phyloP scores from a whole-genome alignment of 148 eudicot genomes.

The Vaccinium vitisidaea region DNA sequence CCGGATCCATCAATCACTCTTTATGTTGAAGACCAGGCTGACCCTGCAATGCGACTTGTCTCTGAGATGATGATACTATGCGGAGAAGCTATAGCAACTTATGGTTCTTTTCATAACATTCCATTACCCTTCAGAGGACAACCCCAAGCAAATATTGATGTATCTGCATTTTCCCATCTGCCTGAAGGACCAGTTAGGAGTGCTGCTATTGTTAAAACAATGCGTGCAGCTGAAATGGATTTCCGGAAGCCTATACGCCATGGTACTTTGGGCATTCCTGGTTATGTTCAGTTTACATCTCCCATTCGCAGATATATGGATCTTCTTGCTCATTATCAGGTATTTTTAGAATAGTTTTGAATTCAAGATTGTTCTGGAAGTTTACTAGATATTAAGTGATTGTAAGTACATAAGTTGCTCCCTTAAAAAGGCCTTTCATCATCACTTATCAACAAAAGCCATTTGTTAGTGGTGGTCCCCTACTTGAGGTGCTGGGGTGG shows the following conservation, averaged over 20 bases:
- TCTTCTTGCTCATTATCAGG: constrained; percentile 99
- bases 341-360: constrained; percentile 20
- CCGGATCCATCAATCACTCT: constrained; percentile 85
- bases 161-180: constrained; percentile 83
- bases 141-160: constrained; percentile 76
- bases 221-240: constrained; percentile 97
- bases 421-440: not conserved
- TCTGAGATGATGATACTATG: constrained; percentile 99
- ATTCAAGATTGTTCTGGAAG: not conserved
- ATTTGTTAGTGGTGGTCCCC: not conserved
- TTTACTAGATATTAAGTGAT: not conserved
- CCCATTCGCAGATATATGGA: constrained; percentile 98
- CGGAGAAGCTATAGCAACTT: constrained; percentile 91
- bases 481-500: not conserved
- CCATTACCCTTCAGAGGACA: constrained; percentile 89
- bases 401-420: not conserved
- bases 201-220: constrained; percentile 65
- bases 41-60: constrained; percentile 92
- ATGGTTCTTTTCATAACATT: constrained; percentile 69
- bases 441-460: not conserved
- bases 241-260: constrained; percentile 89
- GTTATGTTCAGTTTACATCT: constrained; percentile 98
- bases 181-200: constrained; percentile 96
- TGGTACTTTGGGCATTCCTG: constrained; percentile 86
- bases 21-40: constrained; percentile 89